Base-by-base conservation (phyloP, 768 basidiomycete genomes). In the Megacollybia marginata region DNA sequence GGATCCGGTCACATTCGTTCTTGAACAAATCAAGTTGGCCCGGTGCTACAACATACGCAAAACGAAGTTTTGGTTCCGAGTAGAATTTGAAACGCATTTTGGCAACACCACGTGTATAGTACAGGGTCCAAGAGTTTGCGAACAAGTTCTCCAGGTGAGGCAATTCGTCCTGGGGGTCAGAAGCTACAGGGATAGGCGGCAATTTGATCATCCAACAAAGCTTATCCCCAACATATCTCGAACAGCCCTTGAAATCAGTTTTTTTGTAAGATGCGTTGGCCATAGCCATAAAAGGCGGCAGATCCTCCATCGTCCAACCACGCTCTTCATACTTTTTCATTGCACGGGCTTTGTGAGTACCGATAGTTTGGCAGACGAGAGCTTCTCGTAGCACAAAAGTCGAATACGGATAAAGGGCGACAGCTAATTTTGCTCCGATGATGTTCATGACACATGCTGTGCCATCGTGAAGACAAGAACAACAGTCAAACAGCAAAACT, bases 401-500 rank as follows among this genome's bases (percentile, higher is more conserved):
- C 3, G 62, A 62, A 1, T 46, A 16, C 5, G 71, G 70, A 52
- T 63, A 71, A 7, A 67, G 50, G 0, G 63, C 57, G 42, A 66
- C 68, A 4, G 70, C 70, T 0, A 53, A 49, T 15, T 64, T 54
- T 46, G 54, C 61, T 2, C 64, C 53, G 50, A 72, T 69, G 1
- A 69, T 52, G 47, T 71, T 72, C 57, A 67, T 63, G 7, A 68
- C 67, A 36, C 57, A 57, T 1, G 65, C 67, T 66, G 34, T 4
- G 2, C 5, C 18, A 6, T 13, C n/a, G 15, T 6, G 44, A 18
- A 9, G 18, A 40, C 38, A 15, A 15, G 8, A 40, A 15, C 15
- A 40, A 19, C 5, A 7, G 9, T 16, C 44, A 42, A 31, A 35
- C 42, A 16, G 19, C 11, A 36, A 0, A 12, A 61, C 71, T 19